phyloP scores from a whole-genome alignment of 2,329 filamentous ascomycete genomes.

The Neophaeococcomyces aloes region DNA sequence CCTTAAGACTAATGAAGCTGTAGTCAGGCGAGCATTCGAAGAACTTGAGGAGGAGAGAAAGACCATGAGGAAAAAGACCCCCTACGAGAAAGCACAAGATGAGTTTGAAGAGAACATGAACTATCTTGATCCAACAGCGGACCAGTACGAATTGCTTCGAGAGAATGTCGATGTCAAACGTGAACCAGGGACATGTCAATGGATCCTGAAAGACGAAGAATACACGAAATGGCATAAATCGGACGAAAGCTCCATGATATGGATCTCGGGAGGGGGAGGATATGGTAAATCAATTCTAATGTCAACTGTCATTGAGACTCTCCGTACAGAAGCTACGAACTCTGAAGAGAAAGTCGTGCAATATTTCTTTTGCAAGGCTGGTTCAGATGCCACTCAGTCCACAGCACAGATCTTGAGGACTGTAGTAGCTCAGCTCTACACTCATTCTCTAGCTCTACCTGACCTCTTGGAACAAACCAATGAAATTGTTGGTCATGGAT shows the following conservation, averaged over 20 bases:
- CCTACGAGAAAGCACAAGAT: constrained; percentile 2
- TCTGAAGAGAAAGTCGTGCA: background rate
- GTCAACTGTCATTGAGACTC: background rate
- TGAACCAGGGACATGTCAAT: background rate
- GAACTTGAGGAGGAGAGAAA: background rate
- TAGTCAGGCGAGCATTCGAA: background rate
- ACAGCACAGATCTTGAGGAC: background rate
- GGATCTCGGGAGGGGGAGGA: background rate
- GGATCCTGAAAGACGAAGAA: background rate
- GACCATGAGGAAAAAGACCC: background rate
- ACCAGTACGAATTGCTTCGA: background rate
- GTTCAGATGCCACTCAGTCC: background rate
- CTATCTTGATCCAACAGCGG: background rate
- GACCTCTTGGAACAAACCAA: background rate
- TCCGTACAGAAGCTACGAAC: background rate
- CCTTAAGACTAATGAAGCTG: background rate
- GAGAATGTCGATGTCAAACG: background rate
- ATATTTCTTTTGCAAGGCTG: background rate
- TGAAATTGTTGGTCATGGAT: background rate
- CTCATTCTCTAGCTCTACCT: background rate
- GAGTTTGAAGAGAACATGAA: background rate
- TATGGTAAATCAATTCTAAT: background rate
- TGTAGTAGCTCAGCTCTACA: background rate
- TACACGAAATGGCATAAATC: background rate
- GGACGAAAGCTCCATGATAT: background rate